Percentiles rank a stretch among this genome's conserved stretches.
These are phyloP conservation scores for Penicillium corylophilum DNA, from an alignment of 2,329 filamentous ascomycete genomes.

Conservation along the genomic window DNA sequence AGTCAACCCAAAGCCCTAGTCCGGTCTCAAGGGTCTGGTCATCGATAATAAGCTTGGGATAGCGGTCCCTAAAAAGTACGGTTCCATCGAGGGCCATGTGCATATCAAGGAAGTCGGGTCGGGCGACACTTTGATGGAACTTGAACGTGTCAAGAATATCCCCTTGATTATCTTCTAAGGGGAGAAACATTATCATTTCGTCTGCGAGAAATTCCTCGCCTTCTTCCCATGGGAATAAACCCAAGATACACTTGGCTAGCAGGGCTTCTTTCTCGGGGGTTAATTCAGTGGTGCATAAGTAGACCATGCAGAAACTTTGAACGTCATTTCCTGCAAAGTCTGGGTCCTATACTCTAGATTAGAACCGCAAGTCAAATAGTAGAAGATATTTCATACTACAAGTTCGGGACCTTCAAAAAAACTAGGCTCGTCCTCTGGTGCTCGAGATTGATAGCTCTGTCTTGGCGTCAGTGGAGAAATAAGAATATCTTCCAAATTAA, in stretches of 20 bases:
- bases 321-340: not conserved
- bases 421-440: not conserved
- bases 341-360: not conserved
- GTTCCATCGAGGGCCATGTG: constrained; percentile 14
- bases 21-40: not conserved
- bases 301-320: not conserved
- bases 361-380: not conserved
- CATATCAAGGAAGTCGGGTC: constrained; percentile 16
- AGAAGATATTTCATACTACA: not conserved
- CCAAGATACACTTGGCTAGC: constrained; percentile 11
- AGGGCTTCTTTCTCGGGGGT: constrained; percentile 13
- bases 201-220: constrained; percentile 3
- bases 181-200: constrained; percentile 8
- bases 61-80: constrained; percentile 1
- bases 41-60: not conserved
- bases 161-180: constrained; percentile 5
- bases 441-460: constrained; percentile 13
- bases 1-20: not conserved
- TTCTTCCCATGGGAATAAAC: constrained; percentile 13
- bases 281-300: constrained; percentile 7
- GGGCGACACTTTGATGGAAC: constrained; percentile 11
- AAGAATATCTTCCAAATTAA: not conserved
- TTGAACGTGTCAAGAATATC: constrained; percentile 14
- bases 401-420: not conserved
- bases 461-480: not conserved